Evolutionary conservation across 2,329 filamentous ascomycete species (phyloP), one percentile per base, ranked within the genome.

Genomic region (Penicillium sp.): DNA sequence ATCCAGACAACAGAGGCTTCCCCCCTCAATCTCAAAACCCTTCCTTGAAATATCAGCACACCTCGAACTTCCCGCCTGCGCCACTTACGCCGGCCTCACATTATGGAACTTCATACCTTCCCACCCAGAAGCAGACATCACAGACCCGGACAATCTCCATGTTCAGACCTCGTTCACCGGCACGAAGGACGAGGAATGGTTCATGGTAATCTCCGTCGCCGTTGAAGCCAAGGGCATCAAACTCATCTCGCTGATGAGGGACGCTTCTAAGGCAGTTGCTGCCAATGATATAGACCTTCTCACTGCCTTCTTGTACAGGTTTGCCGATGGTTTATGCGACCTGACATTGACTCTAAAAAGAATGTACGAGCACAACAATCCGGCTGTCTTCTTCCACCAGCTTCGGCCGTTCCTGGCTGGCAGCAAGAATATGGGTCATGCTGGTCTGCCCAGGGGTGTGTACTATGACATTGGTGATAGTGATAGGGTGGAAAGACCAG

Each of bases 321-420:
- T 80, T 47, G 69, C 68, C 10, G 65, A 74, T 25, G 74, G 75
- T 6, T 69, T 82, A 44, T 58, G 69, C 2, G 75, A 80, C 16
- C 65, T 79, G 27, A 73, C 69, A 7, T 39, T 41, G 1, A 71
- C 80, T 1, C 65, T 82, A 5, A 74, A 77, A 50, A 72, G 79
- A 3, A 82, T 82, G 79, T 77, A 81, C 45, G 79, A 82, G 60
- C 71, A 75, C 21, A 80, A 77, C 52, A 62, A 72, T 7, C 79
- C 80, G 0, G 67, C 77, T 27, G 68, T 77, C 1, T 82, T 82
- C 66, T 82, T 80, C 60, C 76, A 82, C 52, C 71, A 74, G 21
- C 76, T 82, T n/a, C 74, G 80, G 1, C 80, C 80, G 0, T 75
- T 80, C 49, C 63, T 82, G 15, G 79, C 79, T 0, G 80, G 80